These are phyloP conservation scores for Plectosphaerella cucumerina DNA, from an alignment of 2,329 filamentous ascomycete species.

Conservation along the genomic window DNA sequence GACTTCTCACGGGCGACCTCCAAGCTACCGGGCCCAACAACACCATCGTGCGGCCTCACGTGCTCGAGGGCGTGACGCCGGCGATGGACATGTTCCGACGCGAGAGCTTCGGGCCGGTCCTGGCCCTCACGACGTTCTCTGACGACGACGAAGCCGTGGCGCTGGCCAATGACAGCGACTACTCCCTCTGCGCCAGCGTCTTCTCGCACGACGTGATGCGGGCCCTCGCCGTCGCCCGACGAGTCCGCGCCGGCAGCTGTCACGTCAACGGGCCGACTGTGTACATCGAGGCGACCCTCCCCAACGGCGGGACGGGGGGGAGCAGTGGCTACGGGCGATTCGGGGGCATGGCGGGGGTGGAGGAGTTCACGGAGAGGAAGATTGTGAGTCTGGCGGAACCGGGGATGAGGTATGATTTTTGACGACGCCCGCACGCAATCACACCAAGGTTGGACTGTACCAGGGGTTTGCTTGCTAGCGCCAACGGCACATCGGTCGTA, in stretches of 20 bases:
- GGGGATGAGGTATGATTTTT: slow-evolving; percentile 18
- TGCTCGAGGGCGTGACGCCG: slow-evolving; percentile 20
- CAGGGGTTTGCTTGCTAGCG: too few relatives aligned
- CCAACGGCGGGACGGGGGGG: slow-evolving; percentile 35
- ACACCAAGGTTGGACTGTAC: too few relatives aligned
- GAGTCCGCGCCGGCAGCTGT: slow-evolving; percentile 51
- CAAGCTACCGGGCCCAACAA: slow-evolving; percentile 28
- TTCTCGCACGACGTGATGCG: slow-evolving; percentile 49
- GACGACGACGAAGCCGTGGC: slow-evolving; percentile 26
- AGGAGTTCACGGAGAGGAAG: slow-evolving; percentile 31
- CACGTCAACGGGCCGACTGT: slow-evolving; percentile 39
- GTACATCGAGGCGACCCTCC: slow-evolving; percentile 36
- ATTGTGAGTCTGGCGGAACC: slow-evolving; percentile 24
- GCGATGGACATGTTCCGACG: slow-evolving; percentile 20
- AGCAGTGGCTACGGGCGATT: slow-evolving; percentile 40
- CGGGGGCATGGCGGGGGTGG: slow-evolving; percentile 25
- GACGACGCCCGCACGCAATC: too few relatives aligned
- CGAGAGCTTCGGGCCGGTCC: slow-evolving; percentile 26
- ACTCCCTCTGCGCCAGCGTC: slow-evolving; percentile 51
- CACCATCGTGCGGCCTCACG: slow-evolving; percentile 24
- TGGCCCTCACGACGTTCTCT: slow-evolving; percentile 20
- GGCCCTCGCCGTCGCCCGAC: slow-evolving; percentile 34
- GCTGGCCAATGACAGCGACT: slow-evolving; percentile 39
- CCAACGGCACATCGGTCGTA: too few relatives aligned
- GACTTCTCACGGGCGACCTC: slow-evolving; percentile 47